Percentiles rank a stretch among this genome's conserved stretches.
phyloP scores from a whole-genome alignment of 2,329 filamentous ascomycete species.

The Juglanconis juglandina region DNA sequence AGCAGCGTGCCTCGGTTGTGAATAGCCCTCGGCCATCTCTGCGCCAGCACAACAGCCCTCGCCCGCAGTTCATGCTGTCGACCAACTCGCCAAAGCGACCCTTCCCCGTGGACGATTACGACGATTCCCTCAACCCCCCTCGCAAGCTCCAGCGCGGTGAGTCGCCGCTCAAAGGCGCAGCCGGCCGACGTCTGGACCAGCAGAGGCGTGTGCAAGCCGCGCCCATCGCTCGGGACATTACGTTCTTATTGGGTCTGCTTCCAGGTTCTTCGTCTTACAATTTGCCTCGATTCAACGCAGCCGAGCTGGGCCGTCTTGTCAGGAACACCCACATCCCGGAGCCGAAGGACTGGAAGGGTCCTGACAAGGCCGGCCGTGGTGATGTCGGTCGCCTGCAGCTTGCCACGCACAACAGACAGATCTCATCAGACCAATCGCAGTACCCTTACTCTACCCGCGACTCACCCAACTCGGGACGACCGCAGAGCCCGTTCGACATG shows the following conservation, averaged over 20 bases:
- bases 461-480: conserved; percentile 30
- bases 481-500: conserved; percentile 46
- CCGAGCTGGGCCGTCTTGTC: conserved; percentile 70
- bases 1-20: conserved; percentile 44
- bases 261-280: conserved; percentile 71
- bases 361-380: conserved; percentile 27
- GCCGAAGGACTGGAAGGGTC: conserved; percentile 51
- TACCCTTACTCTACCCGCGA: conserved; percentile 24
- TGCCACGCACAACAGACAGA: conserved; percentile 22
- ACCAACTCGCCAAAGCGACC: conserved; percentile 60
- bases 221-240: conserved; percentile 69
- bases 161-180: conserved; percentile 87
- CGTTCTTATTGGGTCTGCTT: conserved; percentile 67
- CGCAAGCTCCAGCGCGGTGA: conserved; percentile 86
- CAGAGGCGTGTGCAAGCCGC: conserved; percentile 62
- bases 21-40: conserved; percentile 41
- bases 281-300: conserved; percentile 64
- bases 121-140: conserved; percentile 63
- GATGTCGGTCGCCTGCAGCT: conserved; percentile 24
- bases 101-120: conserved; percentile 67
- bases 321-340: conserved; percentile 65
- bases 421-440: conserved; percentile 21
- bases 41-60: conserved; percentile 38
- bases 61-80: conserved; percentile 43
- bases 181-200: conserved; percentile 79